Conservation (phyloP, 2,329 filamentous ascomycete species). For the Exophiala phaeomuriformis region DNA sequence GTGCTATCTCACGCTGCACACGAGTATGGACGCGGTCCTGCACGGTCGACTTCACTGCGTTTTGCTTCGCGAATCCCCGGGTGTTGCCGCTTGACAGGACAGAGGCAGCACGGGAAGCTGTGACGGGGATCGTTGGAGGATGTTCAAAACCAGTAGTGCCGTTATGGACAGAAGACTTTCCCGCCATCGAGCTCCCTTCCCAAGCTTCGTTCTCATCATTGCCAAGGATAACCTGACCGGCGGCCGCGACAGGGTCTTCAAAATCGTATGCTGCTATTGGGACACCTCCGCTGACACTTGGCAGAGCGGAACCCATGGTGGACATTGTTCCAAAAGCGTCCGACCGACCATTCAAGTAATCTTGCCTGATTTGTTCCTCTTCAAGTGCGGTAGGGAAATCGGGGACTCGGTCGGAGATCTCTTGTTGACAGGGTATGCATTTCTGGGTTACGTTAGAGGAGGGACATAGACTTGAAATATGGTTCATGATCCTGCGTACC, state of each 20-base stretch:
- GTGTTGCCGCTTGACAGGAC: neutral
- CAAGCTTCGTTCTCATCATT: constrained; percentile 5
- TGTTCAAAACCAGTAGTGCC: neutral
- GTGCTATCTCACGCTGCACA: constrained; percentile 11
- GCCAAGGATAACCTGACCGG: constrained; percentile 1
- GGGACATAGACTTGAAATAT: neutral
- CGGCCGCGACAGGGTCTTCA: constrained; percentile 1
- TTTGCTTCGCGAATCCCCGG: constrained; percentile 1
- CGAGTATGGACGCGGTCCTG: constrained; percentile 6
- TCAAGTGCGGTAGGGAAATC: constrained; percentile 24
- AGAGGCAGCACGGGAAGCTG: neutral
- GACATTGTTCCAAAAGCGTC: constrained; percentile 6
- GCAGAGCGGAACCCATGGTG: constrained; percentile 6
- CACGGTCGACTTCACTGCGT: constrained; percentile 8
- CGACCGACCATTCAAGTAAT: neutral
- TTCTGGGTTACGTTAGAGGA: constrained; percentile 30
- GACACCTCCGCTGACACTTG: constrained; percentile 4
- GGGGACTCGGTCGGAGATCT: constrained; percentile 31
- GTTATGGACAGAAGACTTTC: constrained; percentile 3
- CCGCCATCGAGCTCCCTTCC: neutral
- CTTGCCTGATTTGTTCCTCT: constrained; percentile 30
- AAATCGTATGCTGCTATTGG: neutral
- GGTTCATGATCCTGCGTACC: constrained; percentile 32
- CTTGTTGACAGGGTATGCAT: constrained; percentile 37
- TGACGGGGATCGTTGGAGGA: neutral